Evolutionary conservation across 202 grass and related monocot species (phyloP), one percentile per base, ranked within the genome.

Genomic region (Schoenoplectus triqueter): DNA sequence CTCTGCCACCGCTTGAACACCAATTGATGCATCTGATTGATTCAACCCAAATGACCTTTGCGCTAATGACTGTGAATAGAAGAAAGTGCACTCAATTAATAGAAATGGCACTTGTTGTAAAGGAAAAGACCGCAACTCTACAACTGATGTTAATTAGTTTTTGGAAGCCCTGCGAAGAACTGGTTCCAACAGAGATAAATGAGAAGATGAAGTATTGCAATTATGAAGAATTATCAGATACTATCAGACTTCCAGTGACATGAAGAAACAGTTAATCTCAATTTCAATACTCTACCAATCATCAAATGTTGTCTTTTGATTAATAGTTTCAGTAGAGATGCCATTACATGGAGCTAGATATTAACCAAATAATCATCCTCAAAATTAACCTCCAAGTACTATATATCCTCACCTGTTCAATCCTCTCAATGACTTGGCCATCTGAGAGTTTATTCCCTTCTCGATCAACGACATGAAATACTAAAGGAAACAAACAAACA

Each of bases 381-480:
- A 77, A 73, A 52, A 39, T 14, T 15, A 10, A 71, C 50, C 66
- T 85, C 41, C 20, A 39, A 56, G 8, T 39, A 41, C 1, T 57
- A 41, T 57, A 54, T 57, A 14, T 48, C 17, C 78, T 63, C 17
- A 96, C 96, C 91, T 94, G 87, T 81, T 99, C 87, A 87, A 99
- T 96, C 76, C 91, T 81, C 86, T 96, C 93, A 74, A 94, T 92
- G 84, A 96, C 93, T 82, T 94, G 87, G 80, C 86, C 47, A 57
- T 99, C 93, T 73, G 86, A 88, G 86, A 99, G 87, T 73, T 99
- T 99, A 77, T 99, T 96, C 88, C 90, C 93, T 48, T 90, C 90
- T 81, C 90, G 87, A 92, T 99, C 93, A 69, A 99, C 91, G 87
- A 99, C 96, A 94, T 99, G 96, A 88, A 99, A 99, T 82, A 99